These are phyloP conservation scores for Chalciporus pseudorubinellus DNA, from an alignment of 768 basidiomycete genomes.

Conservation along the genomic window DNA sequence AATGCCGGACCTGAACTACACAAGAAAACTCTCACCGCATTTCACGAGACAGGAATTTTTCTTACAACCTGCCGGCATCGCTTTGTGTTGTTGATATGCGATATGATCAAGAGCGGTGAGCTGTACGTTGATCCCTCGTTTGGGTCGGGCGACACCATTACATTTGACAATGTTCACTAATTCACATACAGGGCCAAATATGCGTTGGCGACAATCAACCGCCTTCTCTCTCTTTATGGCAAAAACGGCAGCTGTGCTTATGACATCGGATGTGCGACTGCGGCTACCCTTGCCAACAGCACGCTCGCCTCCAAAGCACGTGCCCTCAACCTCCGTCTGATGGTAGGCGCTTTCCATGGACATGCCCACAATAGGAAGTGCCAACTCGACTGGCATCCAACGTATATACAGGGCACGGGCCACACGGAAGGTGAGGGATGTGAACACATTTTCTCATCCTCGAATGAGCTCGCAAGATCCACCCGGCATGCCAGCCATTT, in stretches of 20 bases:
- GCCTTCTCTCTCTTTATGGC: background rate
- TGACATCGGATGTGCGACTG: background rate
- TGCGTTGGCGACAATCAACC: background rate
- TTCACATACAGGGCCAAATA: constrained; percentile 6
- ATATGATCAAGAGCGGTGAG: constrained; percentile 18
- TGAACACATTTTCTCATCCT: too few species aligned
- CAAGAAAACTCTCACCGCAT: constrained; percentile 1
- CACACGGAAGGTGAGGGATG: too few species aligned
- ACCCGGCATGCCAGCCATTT: too few species aligned
- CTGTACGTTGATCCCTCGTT: too few species aligned
- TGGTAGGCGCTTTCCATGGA: constrained; percentile 2
- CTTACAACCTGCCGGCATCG: constrained; percentile 5
- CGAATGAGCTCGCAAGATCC: too few species aligned
- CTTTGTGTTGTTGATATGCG: constrained; percentile 1
- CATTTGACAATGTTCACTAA: background rate
- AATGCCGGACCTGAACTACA: constrained; percentile 3
- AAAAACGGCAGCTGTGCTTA: background rate
- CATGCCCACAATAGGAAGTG: too few species aligned
- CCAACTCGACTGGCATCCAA: too few species aligned
- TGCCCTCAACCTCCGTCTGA: background rate
- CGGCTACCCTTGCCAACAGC: background rate
- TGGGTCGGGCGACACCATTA: too few species aligned
- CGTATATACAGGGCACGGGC: too few species aligned
- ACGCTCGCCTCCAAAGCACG: background rate
- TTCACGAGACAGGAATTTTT: constrained; percentile 6